Base-by-base conservation (phyloP, 257 asterid genomes). In the Mitragyna speciosa region DNA sequence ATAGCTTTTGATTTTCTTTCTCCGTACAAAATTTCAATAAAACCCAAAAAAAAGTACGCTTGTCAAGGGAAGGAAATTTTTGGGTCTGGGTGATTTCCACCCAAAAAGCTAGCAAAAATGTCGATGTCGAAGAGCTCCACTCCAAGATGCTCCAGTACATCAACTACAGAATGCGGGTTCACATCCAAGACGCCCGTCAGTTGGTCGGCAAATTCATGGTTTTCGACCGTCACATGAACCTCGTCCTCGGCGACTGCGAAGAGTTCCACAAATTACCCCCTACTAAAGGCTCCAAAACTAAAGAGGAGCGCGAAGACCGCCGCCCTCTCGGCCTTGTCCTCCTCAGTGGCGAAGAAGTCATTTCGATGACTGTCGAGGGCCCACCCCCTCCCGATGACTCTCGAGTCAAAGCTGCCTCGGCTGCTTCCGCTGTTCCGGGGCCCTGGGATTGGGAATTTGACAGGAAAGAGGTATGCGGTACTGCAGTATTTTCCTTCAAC, bases 361-460 rank as follows among this genome's bases (percentile, higher is more conserved):
- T 94, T 70, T 94, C 98, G 6, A 93, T 94, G 86, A 93, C 97
- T 49, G 98, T 94, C 77, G 98, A 94, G 77, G 98, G 98, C 5
- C 98, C 98, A 1, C 97, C 97, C 19, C 98, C 97, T 2, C 97
- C 98, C 3, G 97, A 93, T 83, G 98, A 94, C 56, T 90, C 97
- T 0, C 89, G 98, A 16, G 82, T 88, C 45, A 94, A 91, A 30
- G 83, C 95, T 54, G 47, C 98, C 39, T 26, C 83, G 0, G 90
- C 88, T 9, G 92, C 88, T 24, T 64, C 80, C 9, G 93, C 94
- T 2, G 72, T 81, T 20, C 81, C 97, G 2, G 97, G 97, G 0
- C 95, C 97, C 0, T 97, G 98, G 2, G 67, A 93, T 9, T 96
- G 98, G 41, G 96, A 97, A 0, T 95, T 96, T 0, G 96, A 97